Evolutionary conservation across 2,329 filamentous ascomycete genomes (phyloP).

Genomic region (Lachnellula cervina): DNA sequence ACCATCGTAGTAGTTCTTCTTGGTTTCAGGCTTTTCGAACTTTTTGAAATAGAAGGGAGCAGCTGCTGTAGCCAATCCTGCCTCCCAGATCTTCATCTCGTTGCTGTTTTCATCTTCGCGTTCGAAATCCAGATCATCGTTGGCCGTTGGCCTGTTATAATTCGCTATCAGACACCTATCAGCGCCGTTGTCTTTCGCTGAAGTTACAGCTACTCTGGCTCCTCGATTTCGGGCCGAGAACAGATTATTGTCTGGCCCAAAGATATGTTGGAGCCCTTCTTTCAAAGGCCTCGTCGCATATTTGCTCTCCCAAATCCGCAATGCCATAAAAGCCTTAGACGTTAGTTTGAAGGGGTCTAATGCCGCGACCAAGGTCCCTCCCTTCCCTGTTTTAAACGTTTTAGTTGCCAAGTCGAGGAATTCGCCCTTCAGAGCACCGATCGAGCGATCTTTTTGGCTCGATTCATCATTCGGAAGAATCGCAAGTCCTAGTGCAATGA

Average conservation of each 20-base stretch:
- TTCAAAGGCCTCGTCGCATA: slow-evolving; percentile 2
- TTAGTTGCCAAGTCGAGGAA: slow-evolving; percentile 1
- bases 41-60: slow-evolving; percentile 21
- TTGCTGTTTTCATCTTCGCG: slow-evolving; percentile 14
- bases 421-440: slow-evolving; percentile 1
- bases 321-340: slow-evolving; percentile 2
- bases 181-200: slow-evolving; percentile 8
- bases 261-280: slow-evolving; percentile 4
- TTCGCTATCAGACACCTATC: slow-evolving; percentile 7
- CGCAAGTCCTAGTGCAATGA: background rate
- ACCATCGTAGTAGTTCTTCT: slow-evolving; percentile 8
- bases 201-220: slow-evolving; percentile 8
- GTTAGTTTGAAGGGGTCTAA: slow-evolving; percentile 7
- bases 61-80: slow-evolving; percentile 19
- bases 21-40: slow-evolving; percentile 16
- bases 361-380: background rate
- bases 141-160: slow-evolving; percentile 6
- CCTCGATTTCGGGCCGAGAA: slow-evolving; percentile 3
- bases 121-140: slow-evolving; percentile 10
- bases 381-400: slow-evolving; percentile 2
- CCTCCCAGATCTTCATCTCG: slow-evolving; percentile 22
- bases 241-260: slow-evolving; percentile 1
- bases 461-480: background rate
- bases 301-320: slow-evolving; percentile 8
- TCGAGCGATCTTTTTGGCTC: background rate